Conservation (phyloP, 1,139 yeast genomes). For the Protomyces macrosporus region DNA sequence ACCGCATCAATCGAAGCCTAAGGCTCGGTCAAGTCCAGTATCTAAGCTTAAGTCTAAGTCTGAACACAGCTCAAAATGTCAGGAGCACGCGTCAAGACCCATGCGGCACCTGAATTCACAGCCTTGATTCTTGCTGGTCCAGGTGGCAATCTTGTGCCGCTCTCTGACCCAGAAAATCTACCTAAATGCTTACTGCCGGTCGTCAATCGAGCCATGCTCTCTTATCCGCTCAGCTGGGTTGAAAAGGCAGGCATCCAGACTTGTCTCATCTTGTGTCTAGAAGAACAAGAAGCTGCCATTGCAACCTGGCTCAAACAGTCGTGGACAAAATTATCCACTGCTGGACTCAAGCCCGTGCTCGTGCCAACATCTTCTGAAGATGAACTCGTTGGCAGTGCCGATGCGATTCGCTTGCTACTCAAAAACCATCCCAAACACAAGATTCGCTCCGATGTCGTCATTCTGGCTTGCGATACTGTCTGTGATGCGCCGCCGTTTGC, state of each 20-base stretch:
- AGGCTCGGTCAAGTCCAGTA: too few relatives aligned
- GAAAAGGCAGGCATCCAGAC: slow-evolving; percentile 69
- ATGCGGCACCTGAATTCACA: slow-evolving; percentile 23
- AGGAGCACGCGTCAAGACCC: background rate
- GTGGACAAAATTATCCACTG: slow-evolving; percentile 25
- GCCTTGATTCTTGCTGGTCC: slow-evolving; percentile 29
- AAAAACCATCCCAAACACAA: slow-evolving; percentile 28
- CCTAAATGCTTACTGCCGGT: slow-evolving; percentile 85
- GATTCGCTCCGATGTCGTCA: slow-evolving; percentile 52
- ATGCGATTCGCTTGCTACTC: slow-evolving; percentile 43
- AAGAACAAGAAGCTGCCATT: slow-evolving; percentile 37
- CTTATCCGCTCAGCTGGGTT: slow-evolving; percentile 89
- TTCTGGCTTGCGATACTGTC: slow-evolving; percentile 87
- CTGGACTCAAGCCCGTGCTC: slow-evolving; percentile 30
- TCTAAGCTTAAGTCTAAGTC: too few relatives aligned
- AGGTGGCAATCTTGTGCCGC: slow-evolving; percentile 29
- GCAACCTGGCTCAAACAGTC: slow-evolving; percentile 30
- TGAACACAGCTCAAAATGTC: background rate
- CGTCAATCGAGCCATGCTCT: slow-evolving; percentile 85
- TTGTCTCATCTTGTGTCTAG: slow-evolving; percentile 51
- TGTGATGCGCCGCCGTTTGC: slow-evolving; percentile 90
- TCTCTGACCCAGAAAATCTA: slow-evolving; percentile 33
- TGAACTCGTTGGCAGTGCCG: slow-evolving; percentile 46
- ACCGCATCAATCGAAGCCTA: too few relatives aligned
- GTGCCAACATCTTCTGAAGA: slow-evolving; percentile 28